A percentile compares a stretch with the other conserved stretches of the same genome.
These are phyloP conservation scores for Candida sanyaensis DNA, from an alignment of 1,139 yeast species.

Conservation along the genomic window DNA sequence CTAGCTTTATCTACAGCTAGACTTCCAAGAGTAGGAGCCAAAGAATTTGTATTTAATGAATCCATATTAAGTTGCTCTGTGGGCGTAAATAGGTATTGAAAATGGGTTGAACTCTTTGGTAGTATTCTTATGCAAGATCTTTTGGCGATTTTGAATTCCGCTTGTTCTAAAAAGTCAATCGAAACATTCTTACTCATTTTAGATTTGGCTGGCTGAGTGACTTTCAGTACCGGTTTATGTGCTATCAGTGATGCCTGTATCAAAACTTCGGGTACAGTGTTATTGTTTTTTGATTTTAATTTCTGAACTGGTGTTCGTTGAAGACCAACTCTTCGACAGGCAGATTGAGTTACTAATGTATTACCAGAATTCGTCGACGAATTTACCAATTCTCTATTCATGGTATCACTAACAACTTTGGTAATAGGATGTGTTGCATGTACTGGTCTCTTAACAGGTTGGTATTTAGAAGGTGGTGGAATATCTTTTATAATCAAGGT, in stretches of 20 bases:
- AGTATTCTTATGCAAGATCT: constrained; percentile 9
- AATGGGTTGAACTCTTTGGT: constrained; percentile 9
- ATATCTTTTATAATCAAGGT: neutral
- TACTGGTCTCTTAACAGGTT: neutral
- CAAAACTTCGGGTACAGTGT: neutral
- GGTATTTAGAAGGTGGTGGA: neutral
- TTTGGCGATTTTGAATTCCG: neutral
- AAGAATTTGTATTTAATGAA: too few relatives aligned
- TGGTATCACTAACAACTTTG: neutral
- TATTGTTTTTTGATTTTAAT: neutral
- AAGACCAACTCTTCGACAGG: neutral
- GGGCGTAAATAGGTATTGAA: constrained; percentile 7
- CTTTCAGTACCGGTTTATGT: neutral
- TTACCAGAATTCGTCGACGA: too few relatives aligned
- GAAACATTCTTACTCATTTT: too few relatives aligned
- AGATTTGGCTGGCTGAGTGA: neutral
- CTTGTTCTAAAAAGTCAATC: neutral
- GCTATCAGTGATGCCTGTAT: too few relatives aligned
- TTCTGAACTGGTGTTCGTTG: neutral
- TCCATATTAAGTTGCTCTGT: neutral
- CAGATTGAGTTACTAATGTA: neutral
- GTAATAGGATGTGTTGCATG: neutral
- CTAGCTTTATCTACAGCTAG: too few relatives aligned
- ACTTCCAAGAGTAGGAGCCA: too few relatives aligned
- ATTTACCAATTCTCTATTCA: too few relatives aligned